These are phyloP conservation scores for Acacia concinna DNA, from an alignment of 331 rosid genomes.

Conservation along the genomic window DNA sequence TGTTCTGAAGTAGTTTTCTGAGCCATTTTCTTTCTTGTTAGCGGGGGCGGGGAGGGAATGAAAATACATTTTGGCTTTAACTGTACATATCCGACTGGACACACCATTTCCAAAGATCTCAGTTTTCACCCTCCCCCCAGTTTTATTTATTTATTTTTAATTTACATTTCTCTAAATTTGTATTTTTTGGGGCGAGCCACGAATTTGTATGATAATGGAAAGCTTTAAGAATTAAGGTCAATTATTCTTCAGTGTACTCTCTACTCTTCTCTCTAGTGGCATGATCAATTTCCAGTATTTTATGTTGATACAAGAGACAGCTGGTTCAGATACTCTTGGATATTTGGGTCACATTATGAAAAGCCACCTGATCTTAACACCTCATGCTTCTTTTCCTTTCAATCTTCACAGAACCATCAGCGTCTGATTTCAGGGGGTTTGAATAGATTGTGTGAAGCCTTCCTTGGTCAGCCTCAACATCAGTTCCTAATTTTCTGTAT, in stretches of 20 bases:
- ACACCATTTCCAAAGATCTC: conserved; percentile 12
- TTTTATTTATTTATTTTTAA: not conserved
- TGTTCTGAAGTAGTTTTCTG: not conserved
- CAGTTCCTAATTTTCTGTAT: not conserved
- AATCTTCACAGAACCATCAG: not conserved
- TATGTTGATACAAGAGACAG: not conserved
- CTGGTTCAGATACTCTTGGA: not conserved
- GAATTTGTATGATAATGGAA: conserved; percentile 4
- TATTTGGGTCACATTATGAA: not conserved
- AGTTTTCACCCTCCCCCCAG: not conserved
- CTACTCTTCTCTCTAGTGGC: not conserved
- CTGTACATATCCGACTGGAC: conserved; percentile 17
- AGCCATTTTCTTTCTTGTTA: not conserved
- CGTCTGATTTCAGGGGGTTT: too few species aligned
- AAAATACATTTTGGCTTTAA: not conserved
- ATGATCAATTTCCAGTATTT: not conserved
- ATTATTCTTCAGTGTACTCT: not conserved
- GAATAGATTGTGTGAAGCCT: not conserved
- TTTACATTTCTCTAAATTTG: not conserved
- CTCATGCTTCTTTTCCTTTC: not conserved
- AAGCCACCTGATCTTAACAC: not conserved
- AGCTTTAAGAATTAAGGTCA: not conserved
- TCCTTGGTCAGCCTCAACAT: not conserved
- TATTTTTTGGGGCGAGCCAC: not conserved
- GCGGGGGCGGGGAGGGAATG: not conserved